A percentile compares a stretch with the other conserved stretches of the same genome.
Conservation (phyloP, 352 stramenopile genomes). For the Nothophytophthora sp. region DNA sequence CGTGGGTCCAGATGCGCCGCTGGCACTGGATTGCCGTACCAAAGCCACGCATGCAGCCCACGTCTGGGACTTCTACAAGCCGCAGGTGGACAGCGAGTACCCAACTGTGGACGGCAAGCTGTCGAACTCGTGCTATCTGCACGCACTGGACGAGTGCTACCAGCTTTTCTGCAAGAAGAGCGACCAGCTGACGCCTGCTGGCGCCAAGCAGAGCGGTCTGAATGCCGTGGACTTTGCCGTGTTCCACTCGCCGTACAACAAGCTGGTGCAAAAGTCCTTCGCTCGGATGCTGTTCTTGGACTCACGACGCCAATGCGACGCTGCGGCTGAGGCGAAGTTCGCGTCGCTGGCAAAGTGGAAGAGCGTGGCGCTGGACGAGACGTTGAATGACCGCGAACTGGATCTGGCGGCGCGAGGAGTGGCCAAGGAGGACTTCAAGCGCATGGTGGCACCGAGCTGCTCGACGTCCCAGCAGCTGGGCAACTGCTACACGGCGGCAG, state of each 20-base stretch:
- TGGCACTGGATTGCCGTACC: conserved; percentile 89
- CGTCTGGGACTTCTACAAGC: conserved; percentile 99
- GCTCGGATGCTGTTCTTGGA: conserved; percentile 85
- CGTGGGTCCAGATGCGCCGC: conserved; percentile 94
- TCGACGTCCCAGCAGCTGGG: conserved; percentile 88
- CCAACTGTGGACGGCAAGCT: conserved; percentile 94
- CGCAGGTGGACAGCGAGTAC: conserved; percentile 92
- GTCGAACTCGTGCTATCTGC: conserved; percentile 96
- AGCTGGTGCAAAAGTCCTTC: conserved; percentile 97
- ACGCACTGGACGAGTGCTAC: conserved; percentile 96
- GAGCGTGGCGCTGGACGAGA: conserved; percentile 85
- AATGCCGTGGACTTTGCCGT: conserved; percentile 91
- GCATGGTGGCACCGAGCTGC: conserved; percentile 87
- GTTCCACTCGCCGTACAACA: conserved; percentile 99
- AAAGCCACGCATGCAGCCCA: conserved; percentile 92
- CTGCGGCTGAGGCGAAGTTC: conserved; percentile 24
- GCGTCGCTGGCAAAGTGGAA: conserved; percentile 69
- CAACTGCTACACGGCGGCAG: conserved; percentile 97
- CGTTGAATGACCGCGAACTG: conserved; percentile 90
- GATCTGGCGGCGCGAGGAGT: conserved; percentile 88
- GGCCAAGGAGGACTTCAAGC: conserved; percentile 70
- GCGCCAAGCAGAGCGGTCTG: conserved; percentile 29
- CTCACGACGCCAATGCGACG: conserved; percentile 31
- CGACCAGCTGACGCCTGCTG: conserved; percentile 15
- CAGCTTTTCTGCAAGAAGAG: conserved; percentile 88